A percentile compares a stretch with the other conserved stretches of the same genome.
Evolutionary conservation across 768 basidiomycete species (phyloP).

Genomic region (Leccinum longicurvipes): DNA sequence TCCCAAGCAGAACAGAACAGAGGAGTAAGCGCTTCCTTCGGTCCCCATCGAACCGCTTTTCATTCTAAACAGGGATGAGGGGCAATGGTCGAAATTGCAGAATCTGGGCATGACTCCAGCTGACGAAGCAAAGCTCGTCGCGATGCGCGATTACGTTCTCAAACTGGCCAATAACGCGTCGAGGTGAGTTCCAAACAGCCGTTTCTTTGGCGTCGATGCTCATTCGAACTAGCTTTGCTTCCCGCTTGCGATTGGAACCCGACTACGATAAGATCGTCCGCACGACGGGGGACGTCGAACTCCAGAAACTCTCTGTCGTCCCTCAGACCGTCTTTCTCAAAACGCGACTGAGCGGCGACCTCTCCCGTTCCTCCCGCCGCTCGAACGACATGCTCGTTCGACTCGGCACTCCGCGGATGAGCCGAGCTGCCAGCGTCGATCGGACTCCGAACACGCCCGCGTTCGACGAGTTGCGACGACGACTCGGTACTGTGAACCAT

Average conservation of each 20-base stretch:
- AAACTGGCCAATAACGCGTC: constrained; percentile 78
- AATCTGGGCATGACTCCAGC: constrained; percentile 80
- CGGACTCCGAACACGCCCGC: constrained; percentile 48
- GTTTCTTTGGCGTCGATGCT: neutral
- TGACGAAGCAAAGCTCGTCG: constrained; percentile 84
- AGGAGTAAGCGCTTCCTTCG: constrained; percentile 60
- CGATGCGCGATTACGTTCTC: constrained; percentile 84
- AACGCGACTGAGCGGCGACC: constrained; percentile 38
- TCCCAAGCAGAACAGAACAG: constrained; percentile 54
- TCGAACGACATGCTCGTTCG: constrained; percentile 40
- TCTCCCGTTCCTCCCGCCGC: constrained; percentile 40
- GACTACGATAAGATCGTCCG: constrained; percentile 64
- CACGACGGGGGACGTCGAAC: constrained; percentile 63
- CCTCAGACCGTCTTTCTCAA: constrained; percentile 90
- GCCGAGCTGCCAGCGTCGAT: constrained; percentile 49
- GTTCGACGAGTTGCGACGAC: constrained; percentile 74
- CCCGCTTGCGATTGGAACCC: constrained; percentile 58
- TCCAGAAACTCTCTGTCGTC: constrained; percentile 85
- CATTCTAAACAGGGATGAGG: constrained; percentile 60
- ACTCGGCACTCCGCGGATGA: constrained; percentile 49
- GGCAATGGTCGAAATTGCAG: constrained; percentile 71
- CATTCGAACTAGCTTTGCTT: constrained; percentile 55
- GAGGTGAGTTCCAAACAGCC: constrained; percentile 45
- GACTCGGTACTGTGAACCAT: constrained; percentile 71
- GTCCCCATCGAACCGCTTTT: neutral